Evolutionary conservation across 441 rosid species (phyloP).

Genomic region (Croton setiger): DNA sequence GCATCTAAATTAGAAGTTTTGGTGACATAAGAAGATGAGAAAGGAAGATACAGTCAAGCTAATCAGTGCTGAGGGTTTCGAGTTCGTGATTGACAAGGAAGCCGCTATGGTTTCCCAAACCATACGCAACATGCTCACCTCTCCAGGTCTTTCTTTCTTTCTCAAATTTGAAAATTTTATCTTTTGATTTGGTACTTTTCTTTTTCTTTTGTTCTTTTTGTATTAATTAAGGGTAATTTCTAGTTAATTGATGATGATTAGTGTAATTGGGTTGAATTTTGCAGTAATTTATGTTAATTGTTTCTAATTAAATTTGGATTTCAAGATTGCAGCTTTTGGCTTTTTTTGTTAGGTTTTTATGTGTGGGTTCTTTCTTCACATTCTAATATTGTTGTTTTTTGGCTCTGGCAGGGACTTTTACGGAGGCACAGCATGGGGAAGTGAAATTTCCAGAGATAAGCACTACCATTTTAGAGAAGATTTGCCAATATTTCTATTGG

Average conservation of each 20-base stretch:
- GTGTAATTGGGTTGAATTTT: background rate
- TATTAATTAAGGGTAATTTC: background rate
- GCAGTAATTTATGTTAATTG: background rate
- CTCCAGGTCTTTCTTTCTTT: slow-evolving; percentile 76
- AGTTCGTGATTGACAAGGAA: slow-evolving; percentile 83
- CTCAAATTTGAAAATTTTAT: background rate
- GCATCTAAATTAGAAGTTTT: background rate
- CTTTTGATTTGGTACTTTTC: background rate
- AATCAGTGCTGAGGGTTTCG: slow-evolving; percentile 89
- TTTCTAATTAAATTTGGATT: background rate
- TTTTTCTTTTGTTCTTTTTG: background rate
- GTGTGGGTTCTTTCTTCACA: too few relatives aligned
- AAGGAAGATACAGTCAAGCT: slow-evolving; percentile 81
- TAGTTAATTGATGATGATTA: background rate
- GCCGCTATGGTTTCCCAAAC: slow-evolving; percentile 99
- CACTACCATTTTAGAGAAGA: slow-evolving; percentile 85
- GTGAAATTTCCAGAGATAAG: slow-evolving; percentile 93
- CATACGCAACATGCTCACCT: slow-evolving; percentile 92
- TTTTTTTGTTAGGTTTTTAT: background rate
- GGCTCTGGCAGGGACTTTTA: slow-evolving; percentile 57
- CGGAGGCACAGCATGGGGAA: slow-evolving; percentile 77
- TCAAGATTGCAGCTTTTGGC: background rate
- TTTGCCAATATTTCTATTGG: slow-evolving; percentile 94
- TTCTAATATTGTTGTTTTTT: background rate
- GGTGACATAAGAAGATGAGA: slow-evolving; percentile 30